These are phyloP conservation scores for Fusarium praegraminearum DNA, from an alignment of 2,329 filamentous ascomycete species.

Conservation along the genomic window DNA sequence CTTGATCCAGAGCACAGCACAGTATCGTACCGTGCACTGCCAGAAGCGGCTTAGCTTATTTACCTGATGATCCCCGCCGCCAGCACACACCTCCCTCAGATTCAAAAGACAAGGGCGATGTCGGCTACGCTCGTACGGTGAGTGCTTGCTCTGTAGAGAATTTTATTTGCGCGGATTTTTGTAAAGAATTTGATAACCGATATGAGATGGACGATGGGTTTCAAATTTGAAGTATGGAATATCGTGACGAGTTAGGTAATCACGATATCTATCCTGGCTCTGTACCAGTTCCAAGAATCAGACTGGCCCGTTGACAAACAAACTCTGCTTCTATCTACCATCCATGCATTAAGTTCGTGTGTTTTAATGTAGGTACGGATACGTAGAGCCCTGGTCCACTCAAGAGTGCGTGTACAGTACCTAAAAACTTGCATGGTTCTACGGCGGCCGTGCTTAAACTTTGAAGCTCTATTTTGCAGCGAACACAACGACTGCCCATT, in stretches of 20 bases:
- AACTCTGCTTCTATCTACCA: not conserved
- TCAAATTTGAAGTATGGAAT: not conserved
- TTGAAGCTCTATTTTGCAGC: slow-evolving; percentile 1
- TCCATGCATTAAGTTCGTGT: slow-evolving; percentile 13
- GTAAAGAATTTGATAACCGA: not conserved
- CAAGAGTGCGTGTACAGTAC: slow-evolving; percentile 1
- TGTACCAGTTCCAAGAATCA: not conserved
- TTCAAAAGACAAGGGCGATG: slow-evolving; percentile 33
- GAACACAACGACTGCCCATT: not conserved
- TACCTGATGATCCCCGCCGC: slow-evolving; percentile 28
- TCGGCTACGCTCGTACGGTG: slow-evolving; percentile 28
- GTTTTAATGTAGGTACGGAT: slow-evolving; percentile 11
- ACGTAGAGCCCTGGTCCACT: slow-evolving; percentile 4
- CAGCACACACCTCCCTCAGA: slow-evolving; percentile 24
- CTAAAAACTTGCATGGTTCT: slow-evolving; percentile 2
- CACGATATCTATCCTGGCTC: not conserved
- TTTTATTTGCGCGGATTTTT: not conserved
- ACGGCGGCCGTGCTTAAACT: slow-evolving; percentile 7
- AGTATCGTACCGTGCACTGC: slow-evolving; percentile 30
- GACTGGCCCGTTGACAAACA: not conserved
- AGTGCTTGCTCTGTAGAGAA: not conserved
- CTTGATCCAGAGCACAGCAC: slow-evolving; percentile 29
- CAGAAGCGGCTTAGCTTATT: slow-evolving; percentile 19
- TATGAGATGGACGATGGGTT: not conserved
- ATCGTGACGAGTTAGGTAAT: not conserved